Percentiles rank a stretch among this genome's conserved stretches.
phyloP scores from a whole-genome alignment of 768 basidiomycete genomes.

The Boletus bicolor region DNA sequence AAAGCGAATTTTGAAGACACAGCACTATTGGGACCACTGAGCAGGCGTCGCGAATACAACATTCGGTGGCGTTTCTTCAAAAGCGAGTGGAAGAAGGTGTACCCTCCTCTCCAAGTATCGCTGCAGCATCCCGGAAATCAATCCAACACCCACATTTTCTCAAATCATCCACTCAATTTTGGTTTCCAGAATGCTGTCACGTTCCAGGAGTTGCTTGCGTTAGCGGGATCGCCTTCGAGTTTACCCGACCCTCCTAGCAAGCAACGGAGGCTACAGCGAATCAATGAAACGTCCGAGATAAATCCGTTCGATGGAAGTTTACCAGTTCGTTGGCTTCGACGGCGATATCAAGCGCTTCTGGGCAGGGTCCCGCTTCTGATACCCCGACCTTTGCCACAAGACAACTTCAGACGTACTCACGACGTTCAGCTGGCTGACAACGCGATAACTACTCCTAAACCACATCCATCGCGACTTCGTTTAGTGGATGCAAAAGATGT shows the following conservation, averaged over 20 bases:
- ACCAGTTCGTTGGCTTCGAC: slow-evolving; percentile 36
- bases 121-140: slow-evolving; percentile 17
- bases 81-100: slow-evolving; percentile 50
- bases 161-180: slow-evolving; percentile 30
- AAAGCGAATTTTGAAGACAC: slow-evolving; percentile 58
- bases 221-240: slow-evolving; percentile 38
- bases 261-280: slow-evolving; percentile 3
- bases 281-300: not conserved
- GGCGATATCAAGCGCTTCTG: slow-evolving; percentile 60
- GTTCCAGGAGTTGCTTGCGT: slow-evolving; percentile 43
- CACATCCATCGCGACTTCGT: slow-evolving; percentile 19
- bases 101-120: slow-evolving; percentile 58
- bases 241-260: slow-evolving; percentile 32
- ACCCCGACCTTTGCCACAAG: slow-evolving; percentile 20
- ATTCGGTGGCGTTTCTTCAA: slow-evolving; percentile 65
- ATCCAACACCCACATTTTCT: slow-evolving; percentile 8
- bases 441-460: slow-evolving; percentile 25
- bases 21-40: slow-evolving; percentile 57
- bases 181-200: slow-evolving; percentile 43
- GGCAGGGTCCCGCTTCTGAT: slow-evolving; percentile 55
- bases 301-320: slow-evolving; percentile 19
- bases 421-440: slow-evolving; percentile 31
- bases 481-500: slow-evolving; percentile 30
- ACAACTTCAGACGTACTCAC: slow-evolving; percentile 19
- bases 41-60: slow-evolving; percentile 74